These are phyloP conservation scores for Fagopyrum tataricum DNA, from an alignment of 148 eudicot species.

Conservation along the genomic window DNA sequence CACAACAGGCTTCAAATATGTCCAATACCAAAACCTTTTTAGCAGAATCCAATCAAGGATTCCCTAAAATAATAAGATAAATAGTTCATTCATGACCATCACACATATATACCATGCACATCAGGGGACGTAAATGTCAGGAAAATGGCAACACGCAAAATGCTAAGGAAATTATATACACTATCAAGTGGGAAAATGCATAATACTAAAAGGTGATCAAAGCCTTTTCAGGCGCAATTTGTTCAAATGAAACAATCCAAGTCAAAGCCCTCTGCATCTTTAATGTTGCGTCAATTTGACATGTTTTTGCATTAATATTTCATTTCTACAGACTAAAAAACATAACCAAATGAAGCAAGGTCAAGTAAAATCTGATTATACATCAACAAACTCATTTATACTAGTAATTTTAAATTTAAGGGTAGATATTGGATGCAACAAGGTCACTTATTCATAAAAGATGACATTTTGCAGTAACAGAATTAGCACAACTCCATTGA, in stretches of 20 bases:
- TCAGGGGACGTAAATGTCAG: background rate
- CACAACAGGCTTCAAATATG: background rate
- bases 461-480: background rate
- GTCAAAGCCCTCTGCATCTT: too few relatives aligned
- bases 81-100: background rate
- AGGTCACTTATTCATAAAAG: background rate
- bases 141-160: too few relatives aligned
- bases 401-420: background rate
- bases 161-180: background rate
- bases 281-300: background rate
- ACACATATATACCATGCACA: background rate
- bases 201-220: background rate
- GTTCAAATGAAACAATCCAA: background rate
- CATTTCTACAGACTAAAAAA: background rate
- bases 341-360: background rate
- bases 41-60: too few relatives aligned
- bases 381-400: background rate
- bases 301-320: background rate
- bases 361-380: too few relatives aligned
- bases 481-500: background rate
- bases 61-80: too few relatives aligned
- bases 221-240: background rate
- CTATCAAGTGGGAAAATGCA: slow-evolving; percentile 3
- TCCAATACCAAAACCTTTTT: too few relatives aligned
- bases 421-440: background rate